Evolutionary conservation across 805 yeast genomes (phyloP).

Genomic region (Wickerhamia fluorescens): DNA sequence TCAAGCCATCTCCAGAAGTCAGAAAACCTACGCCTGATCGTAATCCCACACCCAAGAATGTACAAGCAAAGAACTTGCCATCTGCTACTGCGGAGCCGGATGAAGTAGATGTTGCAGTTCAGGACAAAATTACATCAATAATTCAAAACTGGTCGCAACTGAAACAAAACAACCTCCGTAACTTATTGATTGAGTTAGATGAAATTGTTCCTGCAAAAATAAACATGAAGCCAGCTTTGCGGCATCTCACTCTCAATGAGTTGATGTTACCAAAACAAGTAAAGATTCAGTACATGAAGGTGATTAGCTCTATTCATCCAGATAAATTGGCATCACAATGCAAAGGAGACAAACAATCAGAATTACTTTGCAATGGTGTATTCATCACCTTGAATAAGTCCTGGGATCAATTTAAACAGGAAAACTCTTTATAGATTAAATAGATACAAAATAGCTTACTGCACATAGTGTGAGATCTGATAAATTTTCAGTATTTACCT

Average conservation of each 20-base stretch:
- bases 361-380: constrained; percentile 81
- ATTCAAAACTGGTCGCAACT: constrained; percentile 7
- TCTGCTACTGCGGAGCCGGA: constrained; percentile 32
- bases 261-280: constrained; percentile 86
- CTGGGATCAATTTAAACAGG: constrained; percentile 38
- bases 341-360: constrained; percentile 51
- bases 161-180: constrained; percentile 58
- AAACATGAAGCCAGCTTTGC: constrained; percentile 7
- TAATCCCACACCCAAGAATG: constrained; percentile 8
- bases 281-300: constrained; percentile 76
- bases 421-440: constrained; percentile 6
- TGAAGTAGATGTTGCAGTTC: constrained; percentile 23
- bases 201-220: constrained; percentile 51
- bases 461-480: too few relatives aligned
- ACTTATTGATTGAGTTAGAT: constrained; percentile 63
- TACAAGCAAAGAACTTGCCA: constrained; percentile 4
- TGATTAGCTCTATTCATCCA: constrained; percentile 71
- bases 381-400: constrained; percentile 79
- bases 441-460: neutral
- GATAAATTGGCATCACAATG: constrained; percentile 54
- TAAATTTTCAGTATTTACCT: too few relatives aligned
- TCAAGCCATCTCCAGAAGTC: constrained; percentile 6
- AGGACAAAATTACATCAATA: constrained; percentile 6
- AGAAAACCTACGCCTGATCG: constrained; percentile 5
- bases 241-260: constrained; percentile 46